Evolutionary conservation across 371 early-diverging fungal species (phyloP).

Genomic region (Zopfochytrium polystomum): DNA sequence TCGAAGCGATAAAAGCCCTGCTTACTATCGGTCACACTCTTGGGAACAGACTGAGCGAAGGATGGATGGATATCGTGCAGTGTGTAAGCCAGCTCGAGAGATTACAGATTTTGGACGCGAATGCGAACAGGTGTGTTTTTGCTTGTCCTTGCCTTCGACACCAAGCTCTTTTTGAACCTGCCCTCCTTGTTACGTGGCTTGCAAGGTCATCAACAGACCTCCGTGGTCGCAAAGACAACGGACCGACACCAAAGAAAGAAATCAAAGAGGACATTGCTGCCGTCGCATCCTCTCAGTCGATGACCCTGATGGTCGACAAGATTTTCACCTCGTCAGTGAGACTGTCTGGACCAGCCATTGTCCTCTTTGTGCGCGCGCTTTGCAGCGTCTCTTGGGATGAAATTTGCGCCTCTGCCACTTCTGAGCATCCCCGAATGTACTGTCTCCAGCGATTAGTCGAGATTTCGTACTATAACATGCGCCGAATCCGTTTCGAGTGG

Average conservation of each 20-base stretch:
- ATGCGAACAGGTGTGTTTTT: no score
- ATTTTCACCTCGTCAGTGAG: constrained; percentile 67
- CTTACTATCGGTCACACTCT: constrained; percentile 76
- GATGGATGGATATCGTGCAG: constrained; percentile 84
- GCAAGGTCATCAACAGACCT: no score
- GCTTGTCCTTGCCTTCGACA: no score
- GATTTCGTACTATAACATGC: constrained; percentile 95
- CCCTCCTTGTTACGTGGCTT: no score
- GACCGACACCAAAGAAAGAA: no score
- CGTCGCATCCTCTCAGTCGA: constrained; percentile 59
- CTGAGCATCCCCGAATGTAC: constrained; percentile 72
- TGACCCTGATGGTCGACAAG: constrained; percentile 75
- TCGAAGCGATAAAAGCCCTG: constrained; percentile 80
- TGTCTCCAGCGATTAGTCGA: constrained; percentile 89
- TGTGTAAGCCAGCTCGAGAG: constrained; percentile 84
- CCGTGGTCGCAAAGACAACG: no score
- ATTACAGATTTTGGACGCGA: constrained; percentile 28
- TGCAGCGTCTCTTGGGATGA: constrained; percentile 87
- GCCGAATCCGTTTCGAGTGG: constrained; percentile 95
- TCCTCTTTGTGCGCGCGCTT: constrained; percentile 84
- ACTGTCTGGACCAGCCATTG: constrained; percentile 65
- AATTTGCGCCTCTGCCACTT: constrained; percentile 59
- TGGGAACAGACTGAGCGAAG: constrained; percentile 77
- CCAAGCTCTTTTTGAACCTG: no score
- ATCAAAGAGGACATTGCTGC: constrained; percentile 43